Evolutionary conservation across 108 stramenopile genomes (phyloP), one percentile per base, ranked within the genome.

Genomic region (Cyclotella atomus): DNA sequence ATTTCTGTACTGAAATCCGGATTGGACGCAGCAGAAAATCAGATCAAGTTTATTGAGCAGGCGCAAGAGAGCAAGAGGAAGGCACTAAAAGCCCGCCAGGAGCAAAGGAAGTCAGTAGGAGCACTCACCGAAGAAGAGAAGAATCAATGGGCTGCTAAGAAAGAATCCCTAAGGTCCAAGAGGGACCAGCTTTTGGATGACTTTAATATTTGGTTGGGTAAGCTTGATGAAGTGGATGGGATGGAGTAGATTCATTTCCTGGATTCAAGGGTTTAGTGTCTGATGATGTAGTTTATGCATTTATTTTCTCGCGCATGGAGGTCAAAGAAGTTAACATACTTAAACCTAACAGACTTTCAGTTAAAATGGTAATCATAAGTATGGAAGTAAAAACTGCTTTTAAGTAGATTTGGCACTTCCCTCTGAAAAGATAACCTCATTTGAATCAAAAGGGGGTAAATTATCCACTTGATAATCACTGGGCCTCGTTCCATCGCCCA

Each of bases 401-500:
- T 54, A 54, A 21, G 35, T 2, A 3, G 17, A 23, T 36, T 54
- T 66, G 2, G 7, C 21, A 3, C 33, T 35, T 0, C 36, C 46
- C 36, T 33, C 63, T 43, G 62, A 21, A 60, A 67, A 75, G 57
- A 67, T 75, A 29, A 50, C 57, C 36, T 59, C 75, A 20, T n/a
- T 17, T 0, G 59, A 23, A 46, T 75, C 75, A 52, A 75, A 75
- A 19, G 75, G 73, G 6, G 73, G 75, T 32, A 76, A 65, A 68
- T 67, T 27, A 2, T 55, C 47, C 47, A 30, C 56, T 38, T 65
- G 54, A 61, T 76, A 76, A 60, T 76, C 75, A 49, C 59, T 60
- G 2, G 66, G 57, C n/a, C 33, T 57, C 25, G 66, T 68, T n/a
- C 59, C 59, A 50, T 62, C 47, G 19, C 47, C 52, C 19, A 15